phyloP scores from a whole-genome alignment of 495 filamentous ascomycete genomes.

The Aspergillus kassunensis region DNA sequence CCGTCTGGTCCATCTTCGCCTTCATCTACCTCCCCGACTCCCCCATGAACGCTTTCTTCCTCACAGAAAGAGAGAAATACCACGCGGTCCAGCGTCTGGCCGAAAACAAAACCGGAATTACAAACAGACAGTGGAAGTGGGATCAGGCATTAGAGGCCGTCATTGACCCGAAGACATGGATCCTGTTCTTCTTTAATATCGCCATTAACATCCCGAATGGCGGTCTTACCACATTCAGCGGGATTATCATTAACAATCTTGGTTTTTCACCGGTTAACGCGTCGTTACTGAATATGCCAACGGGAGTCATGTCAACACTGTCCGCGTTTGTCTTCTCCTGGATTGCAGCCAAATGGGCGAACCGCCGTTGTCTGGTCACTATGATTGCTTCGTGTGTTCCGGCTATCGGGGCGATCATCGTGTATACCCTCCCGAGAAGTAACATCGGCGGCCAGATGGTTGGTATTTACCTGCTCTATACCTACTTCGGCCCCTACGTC shows the following conservation, averaged over 20 bases:
- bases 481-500: conserved; percentile 37
- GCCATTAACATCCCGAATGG: conserved; percentile 9
- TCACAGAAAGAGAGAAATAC: conserved; percentile 48
- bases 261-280: conserved; percentile 31
- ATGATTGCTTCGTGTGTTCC: conserved; percentile 28
- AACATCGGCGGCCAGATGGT: conserved; percentile 33
- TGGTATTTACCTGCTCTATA: conserved; percentile 34
- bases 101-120: conserved; percentile 55
- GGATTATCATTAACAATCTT: conserved; percentile 33
- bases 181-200: conserved; percentile 23
- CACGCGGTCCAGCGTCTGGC: conserved; percentile 27
- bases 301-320: conserved; percentile 27
- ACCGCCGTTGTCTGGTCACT: conserved; percentile 33
- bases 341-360: conserved; percentile 30
- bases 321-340: conserved; percentile 33
- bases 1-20: conserved; percentile 49
- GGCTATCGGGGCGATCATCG: conserved; percentile 31
- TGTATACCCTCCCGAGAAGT: conserved; percentile 30
- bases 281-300: conserved; percentile 32
- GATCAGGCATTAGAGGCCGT: conserved; percentile 29
- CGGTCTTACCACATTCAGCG: neutral
- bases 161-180: conserved; percentile 30
- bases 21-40: conserved; percentile 49
- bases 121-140: conserved; percentile 38
- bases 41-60: conserved; percentile 49